A percentile compares a stretch with the other conserved stretches of the same genome.
Evolutionary conservation across 176 grass and related monocot genomes (phyloP).

Genomic region (Musa troglodytarum): DNA sequence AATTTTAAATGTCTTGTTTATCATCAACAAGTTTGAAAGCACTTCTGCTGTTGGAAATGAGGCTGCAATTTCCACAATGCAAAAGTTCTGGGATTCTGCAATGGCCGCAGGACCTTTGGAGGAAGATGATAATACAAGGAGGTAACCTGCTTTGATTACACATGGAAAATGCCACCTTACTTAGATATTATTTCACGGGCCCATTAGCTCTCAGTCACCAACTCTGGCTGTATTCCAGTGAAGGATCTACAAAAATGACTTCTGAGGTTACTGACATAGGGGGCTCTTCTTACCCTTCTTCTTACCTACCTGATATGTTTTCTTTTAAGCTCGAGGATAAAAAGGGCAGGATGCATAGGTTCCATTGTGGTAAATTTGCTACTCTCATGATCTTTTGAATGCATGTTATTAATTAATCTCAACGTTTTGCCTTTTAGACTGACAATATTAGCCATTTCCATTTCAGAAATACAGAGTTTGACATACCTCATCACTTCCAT

Average conservation of each 20-base stretch:
- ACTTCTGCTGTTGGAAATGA: slow-evolving; percentile 21
- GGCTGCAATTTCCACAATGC: slow-evolving; percentile 40
- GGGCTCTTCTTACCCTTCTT: slow-evolving; percentile 17
- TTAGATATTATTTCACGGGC: background rate
- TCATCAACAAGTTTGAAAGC: slow-evolving; percentile 39
- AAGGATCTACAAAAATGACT: slow-evolving; percentile 34
- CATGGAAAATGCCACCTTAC: background rate
- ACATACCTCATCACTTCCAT: slow-evolving; percentile 58
- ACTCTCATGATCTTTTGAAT: background rate
- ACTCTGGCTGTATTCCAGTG: slow-evolving; percentile 17
- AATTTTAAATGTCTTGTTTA: background rate
- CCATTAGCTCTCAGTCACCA: no score
- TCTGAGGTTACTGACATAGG: slow-evolving; percentile 36
- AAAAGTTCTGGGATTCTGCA: slow-evolving; percentile 72
- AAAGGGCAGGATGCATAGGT: slow-evolving; percentile 59
- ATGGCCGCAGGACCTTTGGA: slow-evolving; percentile 44
- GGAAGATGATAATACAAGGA: slow-evolving; percentile 43
- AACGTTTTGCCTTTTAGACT: background rate
- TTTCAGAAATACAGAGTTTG: slow-evolving; percentile 64
- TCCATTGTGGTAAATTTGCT: slow-evolving; percentile 40
- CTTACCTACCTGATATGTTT: slow-evolving; percentile 26
- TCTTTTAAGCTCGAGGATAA: slow-evolving; percentile 68
- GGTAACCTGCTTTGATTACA: slow-evolving; percentile 13
- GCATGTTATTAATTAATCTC: background rate
- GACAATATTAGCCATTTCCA: background rate